phyloP scores from a whole-genome alignment of 2,329 filamentous ascomycete species.

The Colletotrichum scovillei region DNA sequence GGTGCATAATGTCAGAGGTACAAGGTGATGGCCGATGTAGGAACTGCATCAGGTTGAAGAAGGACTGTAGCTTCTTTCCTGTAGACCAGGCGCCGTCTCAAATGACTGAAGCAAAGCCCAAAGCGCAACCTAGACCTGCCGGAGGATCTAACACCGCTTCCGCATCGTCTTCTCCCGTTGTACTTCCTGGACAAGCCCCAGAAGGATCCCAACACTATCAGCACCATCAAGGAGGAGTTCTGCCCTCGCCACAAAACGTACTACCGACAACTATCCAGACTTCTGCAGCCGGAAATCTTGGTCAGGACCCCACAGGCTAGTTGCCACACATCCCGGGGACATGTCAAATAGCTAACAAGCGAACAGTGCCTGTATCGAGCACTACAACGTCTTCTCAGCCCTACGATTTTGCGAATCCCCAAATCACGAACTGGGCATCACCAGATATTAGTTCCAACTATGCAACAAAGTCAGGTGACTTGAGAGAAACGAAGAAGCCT shows the following conservation, averaged over 20 bases:
- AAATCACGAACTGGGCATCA: slow-evolving; percentile 57
- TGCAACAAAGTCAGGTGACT: slow-evolving; percentile 54
- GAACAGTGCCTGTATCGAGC: slow-evolving; percentile 47
- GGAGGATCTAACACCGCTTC: slow-evolving; percentile 55
- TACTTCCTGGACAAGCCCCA: slow-evolving; percentile 53
- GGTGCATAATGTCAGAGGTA: slow-evolving; percentile 82
- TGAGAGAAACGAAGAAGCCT: slow-evolving; percentile 59
- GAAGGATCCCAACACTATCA: slow-evolving; percentile 54
- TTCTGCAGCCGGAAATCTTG: slow-evolving; percentile 49
- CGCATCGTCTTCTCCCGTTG: slow-evolving; percentile 61
- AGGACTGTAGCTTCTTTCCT: slow-evolving; percentile 92
- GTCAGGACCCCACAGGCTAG: slow-evolving; percentile 58
- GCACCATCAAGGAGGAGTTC: slow-evolving; percentile 56
- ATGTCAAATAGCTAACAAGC: slow-evolving; percentile 40
- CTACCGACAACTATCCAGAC: slow-evolving; percentile 55
- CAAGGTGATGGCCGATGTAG: slow-evolving; percentile 83
- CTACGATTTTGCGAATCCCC: slow-evolving; percentile 52
- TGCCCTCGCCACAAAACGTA: slow-evolving; percentile 58
- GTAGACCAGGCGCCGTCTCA: slow-evolving; percentile 78
- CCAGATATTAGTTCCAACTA: slow-evolving; percentile 53
- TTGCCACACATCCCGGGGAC: slow-evolving; percentile 17
- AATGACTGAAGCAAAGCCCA: slow-evolving; percentile 55
- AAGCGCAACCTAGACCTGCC: slow-evolving; percentile 51
- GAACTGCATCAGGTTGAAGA: slow-evolving; percentile 94
- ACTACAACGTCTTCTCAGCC: slow-evolving; percentile 41